Evolutionary conservation across 371 early-diverging fungal species (phyloP).

Genomic region (Funneliformis caledonium): DNA sequence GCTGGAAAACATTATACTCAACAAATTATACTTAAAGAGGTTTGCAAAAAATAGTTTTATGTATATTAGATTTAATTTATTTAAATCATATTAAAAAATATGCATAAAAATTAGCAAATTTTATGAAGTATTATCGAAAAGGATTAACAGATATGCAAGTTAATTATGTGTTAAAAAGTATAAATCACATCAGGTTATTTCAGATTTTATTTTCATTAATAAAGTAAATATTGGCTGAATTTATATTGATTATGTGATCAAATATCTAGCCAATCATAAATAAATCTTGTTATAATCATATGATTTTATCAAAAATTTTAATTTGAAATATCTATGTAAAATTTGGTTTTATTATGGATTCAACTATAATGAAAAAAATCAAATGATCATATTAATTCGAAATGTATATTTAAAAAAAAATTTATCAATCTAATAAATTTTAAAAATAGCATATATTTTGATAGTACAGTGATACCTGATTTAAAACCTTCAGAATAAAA

Average conservation of each 20-base stretch:
- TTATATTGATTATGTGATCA: neutral
- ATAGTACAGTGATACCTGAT: too few relatives aligned
- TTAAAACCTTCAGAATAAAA: too few relatives aligned
- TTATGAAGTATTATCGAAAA: slow-evolving; percentile 30
- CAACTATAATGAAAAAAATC: too few relatives aligned
- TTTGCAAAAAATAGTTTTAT: slow-evolving; percentile 40
- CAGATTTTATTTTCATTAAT: neutral
- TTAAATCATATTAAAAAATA: slow-evolving; percentile 42
- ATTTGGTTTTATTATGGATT: too few relatives aligned
- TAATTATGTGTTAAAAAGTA: slow-evolving; percentile 1
- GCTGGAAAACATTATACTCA: slow-evolving; percentile 41
- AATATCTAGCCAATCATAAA: neutral
- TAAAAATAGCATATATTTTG: too few relatives aligned
- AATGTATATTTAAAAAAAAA: too few relatives aligned
- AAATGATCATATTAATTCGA: too few relatives aligned
- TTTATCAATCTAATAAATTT: too few relatives aligned
- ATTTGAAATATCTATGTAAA: too few relatives aligned
- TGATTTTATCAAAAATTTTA: neutral
- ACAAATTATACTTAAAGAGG: slow-evolving; percentile 42
- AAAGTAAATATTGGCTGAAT: too few relatives aligned
- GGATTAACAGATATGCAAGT: neutral
- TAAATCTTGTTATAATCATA: neutral
- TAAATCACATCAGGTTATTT: neutral
- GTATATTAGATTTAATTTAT: slow-evolving; percentile 40
- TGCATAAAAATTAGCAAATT: slow-evolving; percentile 11